A percentile compares a stretch with the other conserved stretches of the same genome.
Conservation (phyloP, 2,329 filamentous ascomycete species). For the Ambrosiella beaveri region DNA sequence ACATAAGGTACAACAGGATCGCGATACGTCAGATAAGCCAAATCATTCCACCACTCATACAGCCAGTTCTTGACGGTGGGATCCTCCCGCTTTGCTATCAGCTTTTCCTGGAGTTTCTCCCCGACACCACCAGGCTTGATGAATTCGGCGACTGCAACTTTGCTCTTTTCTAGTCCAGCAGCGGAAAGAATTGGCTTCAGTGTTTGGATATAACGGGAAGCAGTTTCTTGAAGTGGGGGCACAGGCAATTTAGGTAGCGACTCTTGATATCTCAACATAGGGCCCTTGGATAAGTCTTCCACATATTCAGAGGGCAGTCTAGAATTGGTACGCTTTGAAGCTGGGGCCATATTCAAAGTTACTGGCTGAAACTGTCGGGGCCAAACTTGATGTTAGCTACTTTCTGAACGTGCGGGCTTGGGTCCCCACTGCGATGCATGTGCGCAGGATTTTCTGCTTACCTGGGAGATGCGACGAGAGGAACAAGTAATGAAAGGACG, state of each 20-base stretch:
- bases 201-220: slow-evolving; percentile 62
- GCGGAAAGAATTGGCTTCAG: slow-evolving; percentile 56
- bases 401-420: neutral
- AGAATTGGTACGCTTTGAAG: slow-evolving; percentile 14
- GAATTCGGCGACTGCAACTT: slow-evolving; percentile 76
- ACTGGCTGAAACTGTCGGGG: neutral
- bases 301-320: slow-evolving; percentile 42
- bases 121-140: slow-evolving; percentile 72
- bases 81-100: slow-evolving; percentile 62
- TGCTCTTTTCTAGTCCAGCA: slow-evolving; percentile 52
- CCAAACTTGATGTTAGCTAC: neutral
- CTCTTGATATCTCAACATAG: slow-evolving; percentile 72
- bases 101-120: slow-evolving; percentile 69
- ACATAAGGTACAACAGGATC: slow-evolving; percentile 96
- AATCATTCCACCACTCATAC: slow-evolving; percentile 95
- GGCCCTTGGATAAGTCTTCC: slow-evolving; percentile 62
- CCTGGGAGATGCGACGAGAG: neutral
- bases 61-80: slow-evolving; percentile 85
- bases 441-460: neutral
- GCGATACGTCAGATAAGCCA: slow-evolving; percentile 80
- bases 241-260: slow-evolving; percentile 68
- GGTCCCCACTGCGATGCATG: neutral
- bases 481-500: slow-evolving; percentile 3
- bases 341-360: slow-evolving; percentile 10
- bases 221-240: slow-evolving; percentile 67